Percentiles rank a stretch among this genome's conserved stretches.
Conservation (phyloP, 2,329 filamentous ascomycete species). For the Pseudofabraea citricarpa region DNA sequence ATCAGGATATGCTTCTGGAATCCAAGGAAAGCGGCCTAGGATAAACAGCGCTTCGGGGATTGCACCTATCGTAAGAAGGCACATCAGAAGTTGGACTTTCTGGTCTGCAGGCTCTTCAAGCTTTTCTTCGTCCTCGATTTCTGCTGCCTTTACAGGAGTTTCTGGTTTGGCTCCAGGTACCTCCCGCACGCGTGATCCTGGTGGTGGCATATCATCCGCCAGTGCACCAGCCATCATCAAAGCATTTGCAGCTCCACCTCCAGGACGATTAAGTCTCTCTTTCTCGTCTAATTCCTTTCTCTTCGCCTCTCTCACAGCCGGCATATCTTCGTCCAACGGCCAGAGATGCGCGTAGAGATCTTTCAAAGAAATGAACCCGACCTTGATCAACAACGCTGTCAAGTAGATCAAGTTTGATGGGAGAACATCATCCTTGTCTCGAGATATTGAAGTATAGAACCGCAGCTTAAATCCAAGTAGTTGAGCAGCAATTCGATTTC, state of each 20-base stretch:
- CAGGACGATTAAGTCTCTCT: conserved; percentile 66
- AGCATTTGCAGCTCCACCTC: conserved; percentile 71
- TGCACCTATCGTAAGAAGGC: conserved; percentile 84
- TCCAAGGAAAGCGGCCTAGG: conserved; percentile 87
- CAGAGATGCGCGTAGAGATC: conserved; percentile 92
- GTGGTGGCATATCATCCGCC: conserved; percentile 68
- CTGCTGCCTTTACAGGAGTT: conserved; percentile 38
- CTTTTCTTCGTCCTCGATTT: conserved; percentile 42
- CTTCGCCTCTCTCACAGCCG: conserved; percentile 62
- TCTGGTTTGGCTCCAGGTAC: conserved; percentile 47
- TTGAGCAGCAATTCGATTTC: conserved; percentile 89
- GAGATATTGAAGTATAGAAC: conserved; percentile 81
- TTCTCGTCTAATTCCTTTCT: conserved; percentile 74
- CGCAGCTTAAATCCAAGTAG: conserved; percentile 94
- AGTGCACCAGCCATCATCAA: conserved; percentile 82
- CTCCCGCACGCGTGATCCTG: conserved; percentile 39
- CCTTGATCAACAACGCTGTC: conserved; percentile 88
- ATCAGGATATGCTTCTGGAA: conserved; percentile 79
- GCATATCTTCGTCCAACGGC: conserved; percentile 80
- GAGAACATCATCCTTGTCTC: conserved; percentile 70
- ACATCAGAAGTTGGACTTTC: conserved; percentile 79
- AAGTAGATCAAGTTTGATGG: conserved; percentile 92
- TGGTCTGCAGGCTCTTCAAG: conserved; percentile 76
- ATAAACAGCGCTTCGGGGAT: conserved; percentile 91
- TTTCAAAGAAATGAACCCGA: conserved; percentile 88